Evolutionary conservation across 768 basidiomycete genomes (phyloP).

Genomic region (Solioccasus polychromus): DNA sequence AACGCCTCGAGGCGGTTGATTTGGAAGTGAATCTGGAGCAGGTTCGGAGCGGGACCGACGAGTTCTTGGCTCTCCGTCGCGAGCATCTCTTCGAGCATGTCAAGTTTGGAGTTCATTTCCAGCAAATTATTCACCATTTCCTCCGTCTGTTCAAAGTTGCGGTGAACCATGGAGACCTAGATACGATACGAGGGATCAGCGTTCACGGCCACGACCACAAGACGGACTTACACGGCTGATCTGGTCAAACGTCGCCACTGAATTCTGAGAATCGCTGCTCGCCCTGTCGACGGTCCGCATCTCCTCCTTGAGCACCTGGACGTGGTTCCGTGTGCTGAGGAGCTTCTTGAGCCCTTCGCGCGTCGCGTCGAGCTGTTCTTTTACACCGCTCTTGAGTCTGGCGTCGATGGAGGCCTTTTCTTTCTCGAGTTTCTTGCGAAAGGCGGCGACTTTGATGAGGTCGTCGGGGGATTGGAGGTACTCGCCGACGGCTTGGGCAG

Average conservation of each 20-base stretch:
- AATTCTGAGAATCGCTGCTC: conserved; percentile 74
- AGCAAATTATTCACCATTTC: conserved; percentile 93
- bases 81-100: conserved; percentile 75
- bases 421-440: conserved; percentile 92
- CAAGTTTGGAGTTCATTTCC: conserved; percentile 87
- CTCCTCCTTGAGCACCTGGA: conserved; percentile 82
- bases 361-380: conserved; percentile 89
- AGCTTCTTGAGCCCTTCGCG: conserved; percentile 84
- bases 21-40: conserved; percentile 88
- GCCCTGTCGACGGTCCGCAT: conserved; percentile 77
- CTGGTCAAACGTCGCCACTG: conserved; percentile 92
- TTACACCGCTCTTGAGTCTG: conserved; percentile 85
- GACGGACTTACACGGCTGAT: conserved; percentile 76
- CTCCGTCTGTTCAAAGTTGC: conserved; percentile 92
- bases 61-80: conserved; percentile 71
- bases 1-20: conserved; percentile 91
- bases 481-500: conserved; percentile 84
- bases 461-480: conserved; percentile 93
- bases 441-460: conserved; percentile 81
- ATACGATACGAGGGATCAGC: not conserved
- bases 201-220: not conserved
- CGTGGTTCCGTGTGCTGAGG: conserved; percentile 69
- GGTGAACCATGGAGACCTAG: conserved; percentile 76
- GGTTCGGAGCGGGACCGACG: conserved; percentile 83
- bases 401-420: conserved; percentile 94